Evolutionary conservation across 2,329 filamentous ascomycete genomes (phyloP).

Genomic region (Colletotrichum higginsianum): DNA sequence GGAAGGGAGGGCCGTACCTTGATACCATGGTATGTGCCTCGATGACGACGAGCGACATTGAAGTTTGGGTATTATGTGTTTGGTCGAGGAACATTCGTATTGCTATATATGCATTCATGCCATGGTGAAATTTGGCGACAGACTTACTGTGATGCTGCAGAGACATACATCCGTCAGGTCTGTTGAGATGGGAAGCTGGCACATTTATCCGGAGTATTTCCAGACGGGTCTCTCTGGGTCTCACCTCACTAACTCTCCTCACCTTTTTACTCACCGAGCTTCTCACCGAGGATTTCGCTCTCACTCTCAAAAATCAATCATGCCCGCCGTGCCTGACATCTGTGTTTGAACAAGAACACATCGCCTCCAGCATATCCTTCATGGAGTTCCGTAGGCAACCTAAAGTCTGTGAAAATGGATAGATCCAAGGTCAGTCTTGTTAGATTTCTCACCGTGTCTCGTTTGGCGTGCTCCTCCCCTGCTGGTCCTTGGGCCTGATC

Average conservation of each 20-base stretch:
- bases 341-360: neutral
- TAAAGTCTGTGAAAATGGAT: constrained; percentile 31
- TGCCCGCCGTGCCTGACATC: neutral
- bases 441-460: neutral
- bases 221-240: neutral
- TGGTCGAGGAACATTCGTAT: neutral
- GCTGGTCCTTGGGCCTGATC: neutral
- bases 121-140: too few relatives aligned
- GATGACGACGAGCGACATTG: neutral
- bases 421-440: constrained; percentile 29
- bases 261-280: constrained; percentile 19
- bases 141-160: neutral
- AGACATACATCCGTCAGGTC: neutral
- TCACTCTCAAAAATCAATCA: constrained; percentile 31
- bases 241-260: neutral
- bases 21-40: neutral
- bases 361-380: neutral
- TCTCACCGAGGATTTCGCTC: constrained; percentile 25
- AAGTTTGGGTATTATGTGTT: neutral
- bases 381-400: constrained; percentile 19
- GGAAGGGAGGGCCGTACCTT: constrained; percentile 7
- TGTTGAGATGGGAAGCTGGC: neutral
- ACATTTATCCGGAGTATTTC: constrained; percentile 34
- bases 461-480: neutral
- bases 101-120: too few relatives aligned